Conservation (phyloP, 192 early-diverging fungal genomes). For the Linderina pennispora region DNA sequence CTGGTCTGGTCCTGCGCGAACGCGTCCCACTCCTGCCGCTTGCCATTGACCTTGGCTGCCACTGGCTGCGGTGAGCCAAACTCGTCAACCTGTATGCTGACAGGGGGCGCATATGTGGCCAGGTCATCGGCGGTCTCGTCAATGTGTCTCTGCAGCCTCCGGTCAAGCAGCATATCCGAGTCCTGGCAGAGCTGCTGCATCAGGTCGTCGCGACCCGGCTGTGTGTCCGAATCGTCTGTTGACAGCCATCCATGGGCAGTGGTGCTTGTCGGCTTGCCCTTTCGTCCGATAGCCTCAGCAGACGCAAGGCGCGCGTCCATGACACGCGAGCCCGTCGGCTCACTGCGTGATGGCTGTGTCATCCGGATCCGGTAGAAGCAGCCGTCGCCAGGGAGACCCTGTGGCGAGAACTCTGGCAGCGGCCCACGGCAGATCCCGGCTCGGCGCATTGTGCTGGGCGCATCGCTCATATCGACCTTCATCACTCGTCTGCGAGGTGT, state of each 20-base stretch:
- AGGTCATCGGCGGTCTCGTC: conserved; percentile 7
- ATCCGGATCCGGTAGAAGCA: conserved; percentile 10
- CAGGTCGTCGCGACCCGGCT: too few relatives aligned
- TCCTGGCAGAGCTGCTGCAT: neutral
- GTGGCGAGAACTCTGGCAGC: too few relatives aligned
- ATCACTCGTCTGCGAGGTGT: conserved; percentile 2
- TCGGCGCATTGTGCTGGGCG: neutral
- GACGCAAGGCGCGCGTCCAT: conserved; percentile 8
- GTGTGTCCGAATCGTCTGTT: too few relatives aligned
- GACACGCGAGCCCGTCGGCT: conserved; percentile 1
- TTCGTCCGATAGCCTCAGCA: neutral
- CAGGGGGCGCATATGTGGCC: neutral
- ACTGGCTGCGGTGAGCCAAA: neutral
- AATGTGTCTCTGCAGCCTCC: conserved; percentile 12
- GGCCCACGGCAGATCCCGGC: neutral
- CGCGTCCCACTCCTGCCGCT: conserved; percentile 1
- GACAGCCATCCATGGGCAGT: too few relatives aligned
- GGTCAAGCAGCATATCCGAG: conserved; percentile 2
- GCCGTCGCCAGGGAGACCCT: neutral
- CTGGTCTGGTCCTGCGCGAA: conserved; percentile 1
- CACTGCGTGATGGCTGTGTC: conserved; percentile 4
- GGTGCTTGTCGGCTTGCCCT: too few relatives aligned
- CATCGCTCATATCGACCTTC: conserved; percentile 2
- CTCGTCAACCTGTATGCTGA: neutral
- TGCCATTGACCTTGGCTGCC: neutral